These are phyloP conservation scores for Lentinus tigrinus DNA, from an alignment of 768 basidiomycete genomes.

Conservation along the genomic window DNA sequence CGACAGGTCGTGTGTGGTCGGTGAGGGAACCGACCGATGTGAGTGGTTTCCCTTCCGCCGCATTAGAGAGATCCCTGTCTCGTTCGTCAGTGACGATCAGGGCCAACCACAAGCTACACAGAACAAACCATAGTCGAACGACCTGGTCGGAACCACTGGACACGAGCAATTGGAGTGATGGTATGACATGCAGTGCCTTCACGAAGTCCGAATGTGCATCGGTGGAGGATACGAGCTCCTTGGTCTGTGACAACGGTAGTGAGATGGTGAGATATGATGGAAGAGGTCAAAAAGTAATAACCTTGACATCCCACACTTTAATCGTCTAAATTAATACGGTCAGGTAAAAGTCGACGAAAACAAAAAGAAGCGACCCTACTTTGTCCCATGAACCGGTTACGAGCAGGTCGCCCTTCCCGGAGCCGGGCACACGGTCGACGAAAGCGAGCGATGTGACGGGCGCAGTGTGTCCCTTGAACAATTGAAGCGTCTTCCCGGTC, in stretches of 20 bases:
- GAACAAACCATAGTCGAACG: conserved; percentile 79
- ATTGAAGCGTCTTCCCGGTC: conserved; percentile 77
- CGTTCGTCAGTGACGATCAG: background rate
- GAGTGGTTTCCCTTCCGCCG: conserved; percentile 41
- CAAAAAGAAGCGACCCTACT: conserved; percentile 37
- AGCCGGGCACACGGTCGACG: conserved; percentile 40
- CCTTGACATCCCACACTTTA: conserved; percentile 80
- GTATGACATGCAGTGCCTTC: conserved; percentile 76
- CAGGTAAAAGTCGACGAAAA: conserved; percentile 2
- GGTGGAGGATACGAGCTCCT: conserved; percentile 65
- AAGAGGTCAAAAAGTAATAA: conserved; percentile 33
- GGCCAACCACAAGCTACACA: background rate
- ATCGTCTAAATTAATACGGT: conserved; percentile 57
- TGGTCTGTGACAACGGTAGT: conserved; percentile 57
- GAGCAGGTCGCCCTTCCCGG: conserved; percentile 50
- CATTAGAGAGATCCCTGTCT: conserved; percentile 63
- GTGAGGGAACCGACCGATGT: conserved; percentile 67
- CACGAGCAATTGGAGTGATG: conserved; percentile 62
- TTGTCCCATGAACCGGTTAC: conserved; percentile 96
- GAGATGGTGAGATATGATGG: background rate
- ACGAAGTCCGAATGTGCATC: conserved; percentile 88
- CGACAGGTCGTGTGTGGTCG: conserved; percentile 86
- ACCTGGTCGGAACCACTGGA: conserved; percentile 91
- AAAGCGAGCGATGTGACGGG: conserved; percentile 87
- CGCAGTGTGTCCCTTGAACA: conserved; percentile 82